Conservation (phyloP, 805 yeast genomes). For the Clavispora phyllophila region DNA sequence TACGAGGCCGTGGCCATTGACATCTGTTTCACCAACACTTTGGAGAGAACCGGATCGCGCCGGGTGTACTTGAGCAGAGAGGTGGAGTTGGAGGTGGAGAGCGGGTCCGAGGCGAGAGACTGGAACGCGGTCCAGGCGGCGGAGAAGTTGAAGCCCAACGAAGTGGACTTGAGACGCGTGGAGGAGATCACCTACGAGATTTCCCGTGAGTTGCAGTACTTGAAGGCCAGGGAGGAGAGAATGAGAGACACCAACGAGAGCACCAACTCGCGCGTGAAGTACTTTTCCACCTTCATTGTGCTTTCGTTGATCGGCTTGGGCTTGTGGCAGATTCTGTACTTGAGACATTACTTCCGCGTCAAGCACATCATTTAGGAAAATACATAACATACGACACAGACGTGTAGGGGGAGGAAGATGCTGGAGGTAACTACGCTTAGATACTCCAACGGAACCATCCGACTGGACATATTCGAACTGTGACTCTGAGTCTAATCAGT, state of each 20-base stretch:
- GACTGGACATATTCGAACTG: too few relatives aligned
- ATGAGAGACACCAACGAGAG: conserved; percentile 96
- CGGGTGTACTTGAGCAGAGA: conserved; percentile 53
- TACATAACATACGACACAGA: not conserved
- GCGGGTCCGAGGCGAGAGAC: conserved; percentile 96
- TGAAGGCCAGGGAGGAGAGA: conserved; percentile 83
- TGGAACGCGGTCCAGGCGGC: conserved; percentile 93
- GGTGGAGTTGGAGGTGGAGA: conserved; percentile 85
- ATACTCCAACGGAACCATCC: too few relatives aligned
- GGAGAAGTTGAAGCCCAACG: conserved; percentile 90
- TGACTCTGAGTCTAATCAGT: too few relatives aligned
- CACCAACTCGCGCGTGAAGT: conserved; percentile 87
- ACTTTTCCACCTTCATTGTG: conserved; percentile 71
- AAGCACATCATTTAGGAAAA: conserved; percentile 62
- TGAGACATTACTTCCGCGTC: conserved; percentile 87
- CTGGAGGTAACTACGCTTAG: too few relatives aligned
- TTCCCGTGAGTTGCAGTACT: conserved; percentile 70
- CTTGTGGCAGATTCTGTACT: conserved; percentile 86
- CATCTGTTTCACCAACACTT: conserved; percentile 77
- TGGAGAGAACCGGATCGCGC: conserved; percentile 16
- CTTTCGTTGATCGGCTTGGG: conserved; percentile 73
- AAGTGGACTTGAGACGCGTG: conserved; percentile 80
- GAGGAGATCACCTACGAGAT: conserved; percentile 85
- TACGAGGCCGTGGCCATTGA: conserved; percentile 82
- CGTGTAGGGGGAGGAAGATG: too few relatives aligned